Conservation (phyloP, 75 land plant genomes). For the Cunninghamia lanceolata region DNA sequence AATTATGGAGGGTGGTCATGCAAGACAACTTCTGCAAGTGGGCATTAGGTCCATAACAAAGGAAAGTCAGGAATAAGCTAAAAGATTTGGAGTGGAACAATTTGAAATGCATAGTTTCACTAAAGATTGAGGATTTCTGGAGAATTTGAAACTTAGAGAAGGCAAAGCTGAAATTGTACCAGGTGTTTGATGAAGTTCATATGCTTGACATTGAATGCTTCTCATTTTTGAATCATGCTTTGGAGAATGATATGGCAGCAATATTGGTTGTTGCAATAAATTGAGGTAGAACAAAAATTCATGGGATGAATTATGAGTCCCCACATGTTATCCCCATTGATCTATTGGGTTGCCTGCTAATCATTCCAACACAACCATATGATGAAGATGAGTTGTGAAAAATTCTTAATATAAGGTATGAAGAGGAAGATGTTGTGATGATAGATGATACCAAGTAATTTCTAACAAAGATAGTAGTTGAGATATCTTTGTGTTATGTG, state of each 20-base stretch:
- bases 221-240: conserved; percentile 84
- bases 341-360: conserved; percentile 77
- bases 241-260: conserved; percentile 94
- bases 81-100: too few species aligned
- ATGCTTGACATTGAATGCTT: conserved; percentile 99
- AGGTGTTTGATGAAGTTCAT: conserved; percentile 97
- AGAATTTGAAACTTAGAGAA: too few species aligned
- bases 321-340: too few species aligned
- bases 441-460: conserved; percentile 72
- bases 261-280: conserved; percentile 93
- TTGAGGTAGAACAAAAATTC: conserved; percentile 79
- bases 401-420: conserved; percentile 75
- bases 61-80: too few species aligned
- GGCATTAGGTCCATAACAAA: too few species aligned
- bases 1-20: conserved; percentile 99
- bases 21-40: conserved; percentile 89
- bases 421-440: conserved; percentile 92
- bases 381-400: conserved; percentile 55
- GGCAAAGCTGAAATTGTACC: conserved; percentile 95
- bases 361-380: conserved; percentile 76
- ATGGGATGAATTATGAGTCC: conserved; percentile 87
- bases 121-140: too few species aligned
- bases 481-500: conserved; percentile 79
- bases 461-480: conserved; percentile 74
- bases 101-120: too few species aligned